Percentiles rank a stretch among this genome's conserved stretches.
Conservation (phyloP, 1,284 basidiomycete species). For the Sporisorium graminicola region DNA sequence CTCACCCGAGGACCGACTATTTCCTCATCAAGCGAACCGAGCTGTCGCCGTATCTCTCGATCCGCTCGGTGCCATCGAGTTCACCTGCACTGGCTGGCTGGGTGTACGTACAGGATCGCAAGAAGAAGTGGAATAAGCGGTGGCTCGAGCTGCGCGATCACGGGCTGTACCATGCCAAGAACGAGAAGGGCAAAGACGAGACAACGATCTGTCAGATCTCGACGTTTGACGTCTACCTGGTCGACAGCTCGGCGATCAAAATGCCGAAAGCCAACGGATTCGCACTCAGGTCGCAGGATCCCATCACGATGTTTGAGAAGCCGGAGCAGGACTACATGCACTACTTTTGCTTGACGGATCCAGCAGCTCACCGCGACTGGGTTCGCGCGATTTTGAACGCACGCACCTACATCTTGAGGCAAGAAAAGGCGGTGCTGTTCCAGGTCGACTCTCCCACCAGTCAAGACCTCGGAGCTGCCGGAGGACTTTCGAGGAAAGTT, state of each 20-base stretch:
- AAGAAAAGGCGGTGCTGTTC: slow-evolving; percentile 65
- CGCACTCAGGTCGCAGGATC: slow-evolving; percentile 59
- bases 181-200: slow-evolving; percentile 67
- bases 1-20: slow-evolving; percentile 47
- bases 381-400: slow-evolving; percentile 62
- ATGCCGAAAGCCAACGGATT: slow-evolving; percentile 64
- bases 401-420: slow-evolving; percentile 64
- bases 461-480: slow-evolving; percentile 10
- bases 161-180: slow-evolving; percentile 63
- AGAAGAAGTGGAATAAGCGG: slow-evolving; percentile 64
- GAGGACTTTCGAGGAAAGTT: slow-evolving; percentile 42
- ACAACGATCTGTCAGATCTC: slow-evolving; percentile 60
- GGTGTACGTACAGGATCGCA: slow-evolving; percentile 62
- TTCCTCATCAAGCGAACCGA: slow-evolving; percentile 65
- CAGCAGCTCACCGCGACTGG: slow-evolving; percentile 66
- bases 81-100: slow-evolving; percentile 64
- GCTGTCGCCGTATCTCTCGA: slow-evolving; percentile 55
- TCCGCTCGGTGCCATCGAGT: slow-evolving; percentile 53
- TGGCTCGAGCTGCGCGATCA: slow-evolving; percentile 69
- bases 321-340: slow-evolving; percentile 64
- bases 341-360: slow-evolving; percentile 63
- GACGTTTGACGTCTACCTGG: slow-evolving; percentile 64
- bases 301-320: slow-evolving; percentile 61
- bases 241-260: slow-evolving; percentile 51
- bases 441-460: slow-evolving; percentile 21